phyloP scores from a whole-genome alignment of 805 yeast genomes.

The Suhomyces emberorum region DNA sequence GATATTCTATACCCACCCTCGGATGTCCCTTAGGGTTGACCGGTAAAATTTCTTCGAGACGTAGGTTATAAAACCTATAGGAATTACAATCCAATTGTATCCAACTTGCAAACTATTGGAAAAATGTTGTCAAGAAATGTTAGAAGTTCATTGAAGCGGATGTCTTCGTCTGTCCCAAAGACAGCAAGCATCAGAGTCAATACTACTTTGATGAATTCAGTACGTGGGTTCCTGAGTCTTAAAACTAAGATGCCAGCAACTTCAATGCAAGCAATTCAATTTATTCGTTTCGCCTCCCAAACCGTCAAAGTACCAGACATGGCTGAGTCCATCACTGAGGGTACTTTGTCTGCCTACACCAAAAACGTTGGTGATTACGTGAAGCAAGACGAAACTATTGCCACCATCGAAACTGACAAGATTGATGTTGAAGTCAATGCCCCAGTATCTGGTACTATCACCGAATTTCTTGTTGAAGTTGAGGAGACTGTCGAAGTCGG shows the following conservation, averaged over 20 bases:
- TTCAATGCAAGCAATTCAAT: constrained; percentile 1
- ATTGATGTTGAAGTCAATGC: constrained; percentile 96
- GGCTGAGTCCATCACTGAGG: constrained; percentile 99
- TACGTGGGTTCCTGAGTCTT: constrained; percentile 1
- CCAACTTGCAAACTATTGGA: background rate
- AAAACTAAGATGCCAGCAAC: constrained; percentile 2
- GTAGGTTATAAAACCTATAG: background rate
- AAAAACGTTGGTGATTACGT: constrained; percentile 87
- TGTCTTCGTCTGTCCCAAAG: constrained; percentile 13
- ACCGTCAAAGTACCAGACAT: constrained; percentile 91
- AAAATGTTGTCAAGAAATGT: constrained; percentile 34
- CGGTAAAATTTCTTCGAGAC: constrained; percentile 4
- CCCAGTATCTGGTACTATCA: constrained; percentile 86
- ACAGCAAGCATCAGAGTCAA: constrained; percentile 12
- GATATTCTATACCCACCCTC: background rate
- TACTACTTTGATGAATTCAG: constrained; percentile 17
- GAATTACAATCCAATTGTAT: background rate
- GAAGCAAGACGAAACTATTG: constrained; percentile 81
- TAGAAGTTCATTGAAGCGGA: constrained; percentile 27
- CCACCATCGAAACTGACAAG: constrained; percentile 97
- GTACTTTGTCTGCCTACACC: constrained; percentile 69
- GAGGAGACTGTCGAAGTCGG: constrained; percentile 97
- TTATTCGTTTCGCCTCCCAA: constrained; percentile 35
- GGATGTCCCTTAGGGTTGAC: background rate
- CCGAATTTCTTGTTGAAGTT: constrained; percentile 74